Base-by-base conservation (phyloP, 1,139 yeast genomes). In the Hemisphaericaspora xylofermentans region DNA sequence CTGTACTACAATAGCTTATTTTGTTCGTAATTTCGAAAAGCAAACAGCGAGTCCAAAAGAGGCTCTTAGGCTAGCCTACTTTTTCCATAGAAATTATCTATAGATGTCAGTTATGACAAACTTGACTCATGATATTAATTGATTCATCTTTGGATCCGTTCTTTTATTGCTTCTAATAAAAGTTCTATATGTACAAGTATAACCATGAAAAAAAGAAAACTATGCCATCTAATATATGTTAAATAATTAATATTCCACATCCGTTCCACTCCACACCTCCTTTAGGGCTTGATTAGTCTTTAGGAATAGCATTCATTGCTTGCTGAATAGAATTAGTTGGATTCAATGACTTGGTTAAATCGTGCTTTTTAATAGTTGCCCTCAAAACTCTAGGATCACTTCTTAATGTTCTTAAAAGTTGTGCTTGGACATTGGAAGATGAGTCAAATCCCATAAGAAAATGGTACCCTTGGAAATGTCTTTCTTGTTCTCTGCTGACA, bases 331-430 rank as follows among this genome's bases (percentile, higher is more conserved):
- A 77, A 31, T 80, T 64, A 15, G 82, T 81, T 12, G 74, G 69
- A 50, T 78, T 78, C 47, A 82, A 68, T 32, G 66, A 66, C 55
- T 70, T 71, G 28, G 65, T 66, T 49, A 83, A 82, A 48, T 86
- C 81, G 40, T 84, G 82, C 59, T 80, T 87, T 43, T 84, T 74
- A 33, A 91, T 74, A 45, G 82, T 78, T 22, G 94, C 80, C 60
- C 96, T 77, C 46, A 91, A 79, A 49, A 91, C 83, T 67, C 98
- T 84, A 22, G 98, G 97, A 64, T 91, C 98, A 49, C 80, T 78
- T 56, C 85, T 80, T 52, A 91, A 68, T 3, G 95, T 82, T 65
- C 95, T 78, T 50, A 83, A 66, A 43, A 93, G 80, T 65, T 89
- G 96, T 39, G 84, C 78, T 63, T 91, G 98, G 8, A 88, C 97